Evolutionary conservation across 352 stramenopile species (phyloP).

Genomic region (Phytopythium helicoides): DNA sequence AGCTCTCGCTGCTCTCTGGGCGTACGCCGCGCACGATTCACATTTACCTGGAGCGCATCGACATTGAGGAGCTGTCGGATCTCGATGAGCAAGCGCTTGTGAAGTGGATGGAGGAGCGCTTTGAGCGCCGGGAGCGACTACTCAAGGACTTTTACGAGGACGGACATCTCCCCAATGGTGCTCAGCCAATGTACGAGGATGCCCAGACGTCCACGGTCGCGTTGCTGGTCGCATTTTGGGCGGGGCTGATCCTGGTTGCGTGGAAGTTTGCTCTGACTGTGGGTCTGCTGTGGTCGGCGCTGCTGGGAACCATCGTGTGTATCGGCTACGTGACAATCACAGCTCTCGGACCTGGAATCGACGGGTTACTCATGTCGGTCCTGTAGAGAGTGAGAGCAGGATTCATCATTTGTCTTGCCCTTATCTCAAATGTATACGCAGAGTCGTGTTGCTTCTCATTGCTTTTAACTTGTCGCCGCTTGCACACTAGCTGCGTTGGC

Average conservation of each 20-base stretch:
- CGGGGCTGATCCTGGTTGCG: constrained; percentile 29
- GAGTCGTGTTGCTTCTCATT: no score
- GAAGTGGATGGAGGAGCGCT: constrained; percentile 61
- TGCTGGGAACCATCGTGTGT: constrained; percentile 18
- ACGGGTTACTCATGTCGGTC: constrained; percentile 42
- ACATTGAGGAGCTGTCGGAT: constrained; percentile 33
- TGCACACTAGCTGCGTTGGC: no score
- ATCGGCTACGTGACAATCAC: constrained; percentile 32
- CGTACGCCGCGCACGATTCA: constrained; percentile 58
- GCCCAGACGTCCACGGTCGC: constrained; percentile 24
- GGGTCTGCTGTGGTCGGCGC: constrained; percentile 23
- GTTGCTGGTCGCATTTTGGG: constrained; percentile 53
- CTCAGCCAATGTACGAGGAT: constrained; percentile 40
- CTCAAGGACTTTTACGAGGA: constrained; percentile 66
- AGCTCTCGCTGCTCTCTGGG: constrained; percentile 56
- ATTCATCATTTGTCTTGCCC: no score
- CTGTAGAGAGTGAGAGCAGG: constrained; percentile 10
- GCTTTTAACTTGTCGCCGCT: no score
- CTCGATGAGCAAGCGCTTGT: constrained; percentile 42
- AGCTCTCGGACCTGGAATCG: constrained; percentile 38
- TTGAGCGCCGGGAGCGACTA: constrained; percentile 62
- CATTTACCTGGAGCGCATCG: constrained; percentile 69
- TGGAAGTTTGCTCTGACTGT: constrained; percentile 22
- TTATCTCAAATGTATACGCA: no score
- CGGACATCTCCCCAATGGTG: constrained; percentile 43